These are phyloP conservation scores for Lasiodiplodia theobromae DNA, from an alignment of 2,329 filamentous ascomycete genomes.

Conservation along the genomic window DNA sequence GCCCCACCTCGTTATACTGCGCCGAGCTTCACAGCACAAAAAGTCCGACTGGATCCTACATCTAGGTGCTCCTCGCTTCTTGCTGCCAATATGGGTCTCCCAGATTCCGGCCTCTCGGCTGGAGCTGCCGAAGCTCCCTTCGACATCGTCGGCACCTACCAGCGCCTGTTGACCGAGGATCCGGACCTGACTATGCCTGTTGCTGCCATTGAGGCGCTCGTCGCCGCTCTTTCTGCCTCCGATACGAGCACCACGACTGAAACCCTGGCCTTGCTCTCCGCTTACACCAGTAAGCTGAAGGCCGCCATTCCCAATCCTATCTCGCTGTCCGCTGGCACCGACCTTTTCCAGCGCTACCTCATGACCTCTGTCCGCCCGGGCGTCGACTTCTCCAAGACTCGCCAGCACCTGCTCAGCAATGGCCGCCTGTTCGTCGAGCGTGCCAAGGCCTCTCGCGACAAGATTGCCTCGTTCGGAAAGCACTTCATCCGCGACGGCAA, in stretches of 20 bases:
- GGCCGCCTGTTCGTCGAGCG: conserved; percentile 84
- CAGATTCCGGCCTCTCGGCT: neutral
- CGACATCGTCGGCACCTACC: conserved; percentile 71
- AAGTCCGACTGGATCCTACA: neutral
- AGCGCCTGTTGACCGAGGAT: conserved; percentile 70
- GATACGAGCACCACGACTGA: conserved; percentile 89
- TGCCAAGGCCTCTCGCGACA: conserved; percentile 83
- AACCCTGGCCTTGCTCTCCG: conserved; percentile 84
- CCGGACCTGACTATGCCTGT: conserved; percentile 93
- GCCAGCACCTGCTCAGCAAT: conserved; percentile 84
- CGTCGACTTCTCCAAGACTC: conserved; percentile 81
- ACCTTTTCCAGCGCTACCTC: conserved; percentile 94
- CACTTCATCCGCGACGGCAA: conserved; percentile 79
- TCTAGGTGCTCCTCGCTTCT: neutral
- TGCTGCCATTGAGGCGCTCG: conserved; percentile 90
- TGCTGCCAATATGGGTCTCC: conserved; percentile 15
- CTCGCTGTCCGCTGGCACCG: conserved; percentile 89
- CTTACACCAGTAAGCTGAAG: conserved; percentile 79
- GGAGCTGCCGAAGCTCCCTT: conserved; percentile 38
- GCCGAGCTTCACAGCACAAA: neutral
- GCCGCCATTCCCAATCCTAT: conserved; percentile 84
- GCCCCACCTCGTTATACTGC: conserved; percentile 13
- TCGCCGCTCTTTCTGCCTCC: conserved; percentile 81
- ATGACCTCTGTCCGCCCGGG: conserved; percentile 70
- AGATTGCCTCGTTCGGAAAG: conserved; percentile 80